phyloP scores from a whole-genome alignment of 2,329 filamentous ascomycete genomes.

The Clarireedia paspali region DNA sequence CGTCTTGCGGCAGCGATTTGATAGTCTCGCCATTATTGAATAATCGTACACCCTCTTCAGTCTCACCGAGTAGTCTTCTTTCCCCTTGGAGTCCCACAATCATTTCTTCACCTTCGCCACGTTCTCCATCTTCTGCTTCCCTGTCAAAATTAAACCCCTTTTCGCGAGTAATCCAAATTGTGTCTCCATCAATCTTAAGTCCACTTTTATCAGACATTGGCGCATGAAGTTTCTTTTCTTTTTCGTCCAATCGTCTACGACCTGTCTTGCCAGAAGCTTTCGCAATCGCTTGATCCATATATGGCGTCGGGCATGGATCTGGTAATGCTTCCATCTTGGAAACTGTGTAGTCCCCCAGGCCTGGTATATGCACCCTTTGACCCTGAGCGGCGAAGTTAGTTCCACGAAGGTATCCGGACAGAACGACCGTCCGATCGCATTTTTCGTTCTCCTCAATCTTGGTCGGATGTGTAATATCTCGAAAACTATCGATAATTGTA shows the following conservation, averaged over 20 bases:
- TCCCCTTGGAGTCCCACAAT: conserved; percentile 85
- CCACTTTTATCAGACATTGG: conserved; percentile 98
- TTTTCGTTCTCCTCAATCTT: conserved; percentile 81
- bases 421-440: conserved; percentile 81
- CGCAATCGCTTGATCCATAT: conserved; percentile 77
- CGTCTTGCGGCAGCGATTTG: conserved; percentile 47
- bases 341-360: conserved; percentile 82
- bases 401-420: conserved; percentile 90
- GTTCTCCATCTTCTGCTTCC: conserved; percentile 57
- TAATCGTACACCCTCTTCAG: conserved; percentile 73
- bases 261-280: conserved; percentile 79
- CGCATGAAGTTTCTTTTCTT: conserved; percentile 92
- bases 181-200: conserved; percentile 92
- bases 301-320: conserved; percentile 91
- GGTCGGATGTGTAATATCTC: conserved; percentile 90
- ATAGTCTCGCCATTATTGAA: conserved; percentile 73
- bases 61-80: conserved; percentile 73
- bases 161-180: conserved; percentile 75
- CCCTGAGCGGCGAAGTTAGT: conserved; percentile 86
- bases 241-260: conserved; percentile 78
- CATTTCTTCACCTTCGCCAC: conserved; percentile 91
- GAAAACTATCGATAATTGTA: conserved; percentile 83
- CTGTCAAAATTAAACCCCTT: conserved; percentile 70
- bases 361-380: conserved; percentile 85
- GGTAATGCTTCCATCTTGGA: conserved; percentile 78